Evolutionary conservation across 2,329 filamentous ascomycete genomes (phyloP).

Genomic region (Elsinoe australis): DNA sequence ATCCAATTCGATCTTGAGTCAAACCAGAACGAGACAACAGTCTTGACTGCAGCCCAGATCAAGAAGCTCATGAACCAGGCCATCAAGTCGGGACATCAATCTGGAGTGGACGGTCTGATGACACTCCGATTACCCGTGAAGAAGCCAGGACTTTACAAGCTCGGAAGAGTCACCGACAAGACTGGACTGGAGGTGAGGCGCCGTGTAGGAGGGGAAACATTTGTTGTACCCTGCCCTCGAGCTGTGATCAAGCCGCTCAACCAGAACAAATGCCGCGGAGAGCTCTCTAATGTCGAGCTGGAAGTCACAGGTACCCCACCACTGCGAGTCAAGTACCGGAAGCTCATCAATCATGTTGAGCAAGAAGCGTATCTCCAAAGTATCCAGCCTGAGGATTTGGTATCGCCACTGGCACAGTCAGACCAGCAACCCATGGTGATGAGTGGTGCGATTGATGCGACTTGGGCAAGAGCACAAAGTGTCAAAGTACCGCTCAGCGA

Average conservation of each 20-base stretch:
- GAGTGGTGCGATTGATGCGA: conserved; percentile 56
- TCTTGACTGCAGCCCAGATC: conserved; percentile 64
- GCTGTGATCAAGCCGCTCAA: conserved; percentile 62
- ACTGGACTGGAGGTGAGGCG: conserved; percentile 67
- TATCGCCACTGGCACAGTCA: conserved; percentile 64
- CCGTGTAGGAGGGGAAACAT: conserved; percentile 64
- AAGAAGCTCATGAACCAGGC: conserved; percentile 65
- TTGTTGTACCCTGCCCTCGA: conserved; percentile 78
- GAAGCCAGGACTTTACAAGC: conserved; percentile 78
- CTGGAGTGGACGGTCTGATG: conserved; percentile 33
- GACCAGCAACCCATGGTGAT: conserved; percentile 52
- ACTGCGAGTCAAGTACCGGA: conserved; percentile 85
- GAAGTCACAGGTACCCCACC: conserved; percentile 84
- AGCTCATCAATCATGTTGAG: conserved; percentile 74
- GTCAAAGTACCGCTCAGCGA: conserved; percentile 84
- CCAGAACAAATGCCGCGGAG: conserved; percentile 69
- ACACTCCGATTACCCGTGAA: conserved; percentile 65
- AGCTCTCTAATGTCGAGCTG: conserved; percentile 76
- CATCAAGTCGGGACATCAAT: conserved; percentile 50
- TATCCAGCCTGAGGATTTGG: conserved; percentile 79
- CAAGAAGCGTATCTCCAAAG: conserved; percentile 86
- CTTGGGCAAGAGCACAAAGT: conserved; percentile 70
- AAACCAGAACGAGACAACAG: conserved; percentile 70
- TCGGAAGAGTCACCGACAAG: conserved; percentile 81
- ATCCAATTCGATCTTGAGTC: conserved; percentile 77